Evolutionary conservation across 2,329 filamentous ascomycete genomes (phyloP), one percentile per base, ranked within the genome.

Genomic region (Rugonectria rugulosa): DNA sequence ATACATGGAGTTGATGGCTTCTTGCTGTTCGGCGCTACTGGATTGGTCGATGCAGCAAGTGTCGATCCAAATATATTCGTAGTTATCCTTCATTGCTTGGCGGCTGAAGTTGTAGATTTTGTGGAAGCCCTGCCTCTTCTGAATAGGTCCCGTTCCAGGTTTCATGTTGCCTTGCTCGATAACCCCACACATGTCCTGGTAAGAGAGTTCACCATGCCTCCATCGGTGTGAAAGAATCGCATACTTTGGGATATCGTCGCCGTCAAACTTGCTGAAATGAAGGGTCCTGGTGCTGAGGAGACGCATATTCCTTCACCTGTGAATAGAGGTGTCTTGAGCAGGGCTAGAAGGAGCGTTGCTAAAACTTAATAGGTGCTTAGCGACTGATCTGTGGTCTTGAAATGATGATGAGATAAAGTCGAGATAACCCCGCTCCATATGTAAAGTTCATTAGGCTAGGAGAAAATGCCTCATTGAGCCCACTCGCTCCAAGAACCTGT

Each of bases 1-100:
- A 37, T 57, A 61, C 57, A 63, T 63, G 5, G 54, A 58, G 26
- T 58, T 61, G 19, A 61, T 63, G 0, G 60, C 56, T 47, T 63
- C 60, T 19, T 32, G 44, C 12, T 57, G 52, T 43, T 63, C 57
- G 11, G 58, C 40, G 12, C 50, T 56, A 26, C 53, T 61, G 3
- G 51, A 41, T 26, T 63, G 61, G 31, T 63, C 55, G 43, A 63
- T 61, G 26, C 57, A 59, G 52, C 57, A 61, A 4, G 54, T 60
- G 37, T 62, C 60, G 3, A 53, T 51, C 60, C 60, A 62, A 8
- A 55, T 31, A 31, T 60, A 60, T 20, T 57, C 26, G n/a, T 60
- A 38, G 14, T 40, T 49, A 40, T 60, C 57, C 6, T 48, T 46
- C 2, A 21, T 9, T 12, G 60, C 57, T 32, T 56, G 51, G 9